Evolutionary conservation across 352 stramenopile species (phyloP), one percentile per base, ranked within the genome.

Genomic region (Phytophthora pseudosyringae): DNA sequence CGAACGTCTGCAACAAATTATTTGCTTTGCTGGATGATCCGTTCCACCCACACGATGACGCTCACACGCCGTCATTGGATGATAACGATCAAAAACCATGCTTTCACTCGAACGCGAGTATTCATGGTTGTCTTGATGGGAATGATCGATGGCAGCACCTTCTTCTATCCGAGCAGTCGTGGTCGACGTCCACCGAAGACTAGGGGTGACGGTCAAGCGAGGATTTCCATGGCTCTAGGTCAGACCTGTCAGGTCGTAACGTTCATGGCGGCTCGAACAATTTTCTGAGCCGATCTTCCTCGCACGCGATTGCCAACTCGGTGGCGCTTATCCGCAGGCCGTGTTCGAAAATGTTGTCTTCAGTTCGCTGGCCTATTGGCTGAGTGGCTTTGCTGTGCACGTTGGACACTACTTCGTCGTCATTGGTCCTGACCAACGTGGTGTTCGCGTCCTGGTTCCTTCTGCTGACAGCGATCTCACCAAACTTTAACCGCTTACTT

Each of bases 251-350:
- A 88, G 46, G 67, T 95, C 15, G 81, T 86, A n/a, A 78, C 71
- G 2, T 83, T 95, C 53, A 83, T 94, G 56, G 67, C 80, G n/a
- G 67, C 59, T 7, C 73, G 76, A 12, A 71, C 66, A 2, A 62
- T 88, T 25, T 96, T 91, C 69, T 93, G 94, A 32, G 68, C 75
- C 32, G 93, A 94, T 57, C 94, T 93, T 60, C 87, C 78, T 56
- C 79, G 80, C 11, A 58, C 26, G 67, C 86, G 9, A 67, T 81
- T 13, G 49, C 95, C 6, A 76, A 69, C 38, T 78, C 72, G 8
- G 80, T 92, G 45, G 47, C 79, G 4, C 75, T 81, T 26, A 58
- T 97, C 21, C 82, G 5, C 73, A 78, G 16, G 75, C 53, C 15
- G 59, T 84, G 38, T 48, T 74, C 28, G 84, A 94, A 64, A 76